Evolutionary conservation across 2,329 filamentous ascomycete species (phyloP).

Genomic region (Endothia cerciana): DNA sequence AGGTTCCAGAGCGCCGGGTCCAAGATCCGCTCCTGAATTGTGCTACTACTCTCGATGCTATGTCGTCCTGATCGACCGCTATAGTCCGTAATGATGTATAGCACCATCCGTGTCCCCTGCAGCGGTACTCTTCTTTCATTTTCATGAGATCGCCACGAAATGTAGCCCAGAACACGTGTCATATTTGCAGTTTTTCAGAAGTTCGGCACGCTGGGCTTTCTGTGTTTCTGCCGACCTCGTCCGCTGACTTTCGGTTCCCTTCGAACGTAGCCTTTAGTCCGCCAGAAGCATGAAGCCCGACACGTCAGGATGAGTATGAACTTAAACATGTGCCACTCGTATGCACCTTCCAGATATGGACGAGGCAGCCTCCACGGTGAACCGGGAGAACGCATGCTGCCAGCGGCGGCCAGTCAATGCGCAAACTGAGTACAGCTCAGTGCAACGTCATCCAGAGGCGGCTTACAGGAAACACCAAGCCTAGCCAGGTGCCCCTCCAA

Average conservation of each 20-base stretch:
- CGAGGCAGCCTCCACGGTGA: background rate
- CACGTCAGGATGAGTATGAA: background rate
- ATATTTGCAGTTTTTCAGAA: background rate
- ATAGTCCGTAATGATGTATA: background rate
- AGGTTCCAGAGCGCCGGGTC: constrained; percentile 18
- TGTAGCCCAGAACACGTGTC: background rate
- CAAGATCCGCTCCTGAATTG: constrained; percentile 11
- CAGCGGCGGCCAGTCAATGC: background rate
- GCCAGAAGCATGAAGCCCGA: too few relatives aligned
- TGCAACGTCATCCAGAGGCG: background rate
- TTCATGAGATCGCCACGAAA: background rate
- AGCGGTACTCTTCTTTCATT: background rate
- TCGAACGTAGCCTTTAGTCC: background rate
- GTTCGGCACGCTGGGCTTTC: background rate
- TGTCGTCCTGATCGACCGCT: background rate
- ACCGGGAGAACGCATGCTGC: background rate
- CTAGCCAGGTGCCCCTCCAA: too few relatives aligned
- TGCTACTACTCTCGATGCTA: background rate
- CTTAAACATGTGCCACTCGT: background rate
- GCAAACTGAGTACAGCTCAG: background rate
- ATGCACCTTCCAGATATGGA: background rate
- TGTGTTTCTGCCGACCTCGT: background rate
- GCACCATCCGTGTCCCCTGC: background rate
- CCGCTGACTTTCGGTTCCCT: background rate
- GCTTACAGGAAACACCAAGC: background rate